Base-by-base conservation (phyloP, 768 basidiomycete species). In the Boletus subcaerulescens region DNA sequence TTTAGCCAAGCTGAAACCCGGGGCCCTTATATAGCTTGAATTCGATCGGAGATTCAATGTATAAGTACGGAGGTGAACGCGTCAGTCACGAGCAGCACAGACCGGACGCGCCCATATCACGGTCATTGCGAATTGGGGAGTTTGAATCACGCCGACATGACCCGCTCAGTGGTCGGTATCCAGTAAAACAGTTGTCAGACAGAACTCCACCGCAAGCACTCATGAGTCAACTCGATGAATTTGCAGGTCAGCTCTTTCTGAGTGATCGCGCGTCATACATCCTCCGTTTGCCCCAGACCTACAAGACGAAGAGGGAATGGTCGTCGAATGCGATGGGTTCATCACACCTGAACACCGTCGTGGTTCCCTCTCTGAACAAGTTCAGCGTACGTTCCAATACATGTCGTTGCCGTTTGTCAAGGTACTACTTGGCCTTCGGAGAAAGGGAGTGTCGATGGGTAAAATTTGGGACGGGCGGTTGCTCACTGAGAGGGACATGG, bases 401-500 rank as follows among this genome's bases (percentile, higher is more conserved):
- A 48, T 57, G 14, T 61, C 59, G 11, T 17, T 68, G n/a, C 46
- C 44, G 18, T 55, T 52, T 36, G 41, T 80, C 39, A 71, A 70
- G 52, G 60, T 60, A 6, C 53, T 77, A 47, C 66, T 76, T 18
- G 62, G 65, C 18, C 48, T 71, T 52, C 68, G 76, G 24, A 68
- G 75, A 54, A 80, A 73, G 52, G 76, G 75, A 0, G 65, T 71
- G 61, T 57, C 63, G 12, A 63, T 78, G 62, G 78, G 78, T 15
- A 75, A 70, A 56, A 63, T 77, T 7, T 39, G 77, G 40, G 50
- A 68, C 44, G 70, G 60, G 9, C 65, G 56, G 24, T 38, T 62
- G 15, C 56, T 74, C 47, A 52, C 41, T 4, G 48, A 60, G 29
- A 47, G 57, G 15, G 73, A 74, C 36, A 72, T 74, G 33, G 42